These are phyloP conservation scores for Aureobasidium vineae DNA, from an alignment of 2,329 filamentous ascomycete genomes.

Conservation along the genomic window DNA sequence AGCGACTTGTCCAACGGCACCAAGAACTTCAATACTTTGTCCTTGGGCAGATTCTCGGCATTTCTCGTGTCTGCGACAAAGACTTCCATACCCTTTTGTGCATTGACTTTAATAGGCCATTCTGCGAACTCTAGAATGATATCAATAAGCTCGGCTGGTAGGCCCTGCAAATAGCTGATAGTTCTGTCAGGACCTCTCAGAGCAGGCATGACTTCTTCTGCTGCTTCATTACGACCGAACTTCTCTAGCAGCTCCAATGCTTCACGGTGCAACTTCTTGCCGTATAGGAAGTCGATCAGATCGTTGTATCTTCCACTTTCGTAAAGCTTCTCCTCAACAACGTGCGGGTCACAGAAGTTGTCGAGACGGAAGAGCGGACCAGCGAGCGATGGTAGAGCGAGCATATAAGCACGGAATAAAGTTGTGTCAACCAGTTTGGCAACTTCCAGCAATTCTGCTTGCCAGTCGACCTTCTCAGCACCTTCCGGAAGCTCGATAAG, in stretches of 20 bases:
- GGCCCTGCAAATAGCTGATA: conserved; percentile 82
- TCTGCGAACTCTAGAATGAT: conserved; percentile 87
- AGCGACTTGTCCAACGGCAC: conserved; percentile 66
- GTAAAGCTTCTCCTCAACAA: conserved; percentile 89
- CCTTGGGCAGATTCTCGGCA: conserved; percentile 80
- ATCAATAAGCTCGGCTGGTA: conserved; percentile 84
- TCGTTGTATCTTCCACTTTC: conserved; percentile 88
- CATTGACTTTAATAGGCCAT: conserved; percentile 75
- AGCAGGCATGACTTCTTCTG: conserved; percentile 48
- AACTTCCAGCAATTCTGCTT: conserved; percentile 68
- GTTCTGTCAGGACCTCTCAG: conserved; percentile 82
- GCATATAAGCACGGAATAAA: conserved; percentile 93
- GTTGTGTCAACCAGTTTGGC: conserved; percentile 90
- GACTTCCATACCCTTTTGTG: conserved; percentile 81
- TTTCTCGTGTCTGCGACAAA: conserved; percentile 94
- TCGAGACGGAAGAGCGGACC: conserved; percentile 90
- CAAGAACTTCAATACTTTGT: conserved; percentile 72
- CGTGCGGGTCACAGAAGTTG: conserved; percentile 95
- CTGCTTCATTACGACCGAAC: conserved; percentile 64
- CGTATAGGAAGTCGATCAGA: conserved; percentile 95
- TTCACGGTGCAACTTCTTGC: conserved; percentile 87
- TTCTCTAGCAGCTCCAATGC: conserved; percentile 77
- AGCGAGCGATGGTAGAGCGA: conserved; percentile 77
- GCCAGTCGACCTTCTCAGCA: conserved; percentile 56
- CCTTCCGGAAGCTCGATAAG: conserved; percentile 40